Percentiles rank a stretch among this genome's conserved stretches.
phyloP scores from a whole-genome alignment of 768 basidiomycete species.

The Naganishia onofrii region DNA sequence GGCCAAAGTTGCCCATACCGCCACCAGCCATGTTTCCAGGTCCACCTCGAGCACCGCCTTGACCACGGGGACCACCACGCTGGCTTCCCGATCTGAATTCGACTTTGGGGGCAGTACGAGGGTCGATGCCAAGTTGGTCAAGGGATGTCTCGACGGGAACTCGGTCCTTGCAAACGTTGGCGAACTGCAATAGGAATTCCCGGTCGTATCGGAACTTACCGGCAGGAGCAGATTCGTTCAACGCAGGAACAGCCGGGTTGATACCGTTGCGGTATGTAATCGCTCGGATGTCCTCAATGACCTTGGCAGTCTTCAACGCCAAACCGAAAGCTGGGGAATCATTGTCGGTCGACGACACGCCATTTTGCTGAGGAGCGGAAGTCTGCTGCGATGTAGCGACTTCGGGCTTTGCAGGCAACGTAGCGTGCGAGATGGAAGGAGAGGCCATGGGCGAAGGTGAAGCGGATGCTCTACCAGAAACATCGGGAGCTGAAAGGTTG shows the following conservation, averaged over 20 bases:
- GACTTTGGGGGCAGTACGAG: slow-evolving; percentile 33
- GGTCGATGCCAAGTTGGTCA: slow-evolving; percentile 86
- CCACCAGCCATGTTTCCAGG: slow-evolving; percentile 54
- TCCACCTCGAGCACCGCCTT: slow-evolving; percentile 54
- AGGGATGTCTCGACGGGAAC: slow-evolving; percentile 84
- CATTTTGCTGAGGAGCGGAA: slow-evolving; percentile 12
- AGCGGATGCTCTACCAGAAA: slow-evolving; percentile 2
- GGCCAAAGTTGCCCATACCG: slow-evolving; percentile 44
- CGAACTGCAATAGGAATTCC: slow-evolving; percentile 95
- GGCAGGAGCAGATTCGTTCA: slow-evolving; percentile 76
- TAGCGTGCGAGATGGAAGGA: slow-evolving; percentile 39
- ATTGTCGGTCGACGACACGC: slow-evolving; percentile 36
- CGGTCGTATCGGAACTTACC: slow-evolving; percentile 98
- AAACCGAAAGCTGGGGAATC: slow-evolving; percentile 42
- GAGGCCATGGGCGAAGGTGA: slow-evolving; percentile 42
- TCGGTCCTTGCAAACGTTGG: slow-evolving; percentile 89
- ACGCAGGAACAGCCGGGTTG: slow-evolving; percentile 74
- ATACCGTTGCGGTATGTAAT: slow-evolving; percentile 80
- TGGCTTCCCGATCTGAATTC: slow-evolving; percentile 55
- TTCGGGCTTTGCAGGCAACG: slow-evolving; percentile 46
- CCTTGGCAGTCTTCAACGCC: slow-evolving; percentile 70
- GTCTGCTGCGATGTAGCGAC: slow-evolving; percentile 31
- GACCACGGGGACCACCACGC: slow-evolving; percentile 57
- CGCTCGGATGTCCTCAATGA: slow-evolving; percentile 74
- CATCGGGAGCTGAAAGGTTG: slow-evolving; percentile 6